Percentiles rank a stretch among this genome's conserved stretches.
Evolutionary conservation across 1,284 basidiomycete genomes (phyloP).

Genomic region (Pseudozyma hubeiensis): DNA sequence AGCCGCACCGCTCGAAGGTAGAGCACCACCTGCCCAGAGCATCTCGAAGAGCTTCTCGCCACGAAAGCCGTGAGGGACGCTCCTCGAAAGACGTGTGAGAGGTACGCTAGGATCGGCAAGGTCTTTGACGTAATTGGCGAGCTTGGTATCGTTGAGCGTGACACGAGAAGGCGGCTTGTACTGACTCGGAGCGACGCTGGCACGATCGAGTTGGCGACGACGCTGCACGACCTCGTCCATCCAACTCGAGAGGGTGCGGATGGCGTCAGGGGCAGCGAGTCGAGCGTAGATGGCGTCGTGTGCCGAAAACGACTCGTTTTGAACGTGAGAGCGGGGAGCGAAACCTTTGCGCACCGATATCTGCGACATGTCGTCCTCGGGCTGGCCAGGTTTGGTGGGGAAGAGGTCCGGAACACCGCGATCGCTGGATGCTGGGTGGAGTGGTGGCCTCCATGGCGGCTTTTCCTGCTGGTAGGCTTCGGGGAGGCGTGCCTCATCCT

Average conservation of each 20-base stretch:
- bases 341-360: conserved; percentile 84
- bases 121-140: conserved; percentile 88
- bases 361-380: conserved; percentile 85
- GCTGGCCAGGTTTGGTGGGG: conserved; percentile 83
- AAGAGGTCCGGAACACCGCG: conserved; percentile 77
- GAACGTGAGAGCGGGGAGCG: conserved; percentile 69
- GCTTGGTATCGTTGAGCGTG: conserved; percentile 88
- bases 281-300: conserved; percentile 73
- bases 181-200: conserved; percentile 25
- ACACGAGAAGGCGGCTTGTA: conserved; percentile 73
- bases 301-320: conserved; percentile 73
- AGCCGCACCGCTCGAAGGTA: conserved; percentile 19
- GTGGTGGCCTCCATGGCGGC: conserved; percentile 60
- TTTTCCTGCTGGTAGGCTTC: conserved; percentile 49
- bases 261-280: conserved; percentile 64
- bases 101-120: conserved; percentile 90
- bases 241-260: conserved; percentile 41
- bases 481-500: conserved; percentile 26
- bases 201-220: conserved; percentile 30
- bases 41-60: conserved; percentile 90
- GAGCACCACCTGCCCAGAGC: conserved; percentile 74
- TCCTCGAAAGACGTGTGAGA: conserved; percentile 84
- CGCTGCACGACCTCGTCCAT: conserved; percentile 52
- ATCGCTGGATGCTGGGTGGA: conserved; percentile 44
- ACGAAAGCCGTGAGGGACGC: conserved; percentile 91